These are phyloP conservation scores for Didymella arachidicola DNA, from an alignment of 2,329 filamentous ascomycete species.

Conservation along the genomic window DNA sequence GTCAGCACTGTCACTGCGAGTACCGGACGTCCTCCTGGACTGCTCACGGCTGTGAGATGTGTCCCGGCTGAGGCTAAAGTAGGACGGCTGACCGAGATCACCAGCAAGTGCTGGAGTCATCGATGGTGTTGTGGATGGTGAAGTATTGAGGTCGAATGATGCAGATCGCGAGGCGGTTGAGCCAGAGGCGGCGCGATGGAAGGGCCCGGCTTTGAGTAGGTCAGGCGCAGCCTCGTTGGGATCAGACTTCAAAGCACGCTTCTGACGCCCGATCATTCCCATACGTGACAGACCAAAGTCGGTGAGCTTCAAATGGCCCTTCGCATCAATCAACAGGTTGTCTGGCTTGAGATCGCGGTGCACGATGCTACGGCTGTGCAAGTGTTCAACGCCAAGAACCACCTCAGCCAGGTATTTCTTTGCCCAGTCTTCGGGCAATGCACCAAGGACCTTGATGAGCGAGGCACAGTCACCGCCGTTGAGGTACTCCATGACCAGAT, in stretches of 20 bases:
- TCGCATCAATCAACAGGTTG: constrained; percentile 95
- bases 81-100: constrained; percentile 83
- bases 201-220: constrained; percentile 89
- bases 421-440: constrained; percentile 94
- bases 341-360: constrained; percentile 97
- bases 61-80: constrained; percentile 80
- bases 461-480: constrained; percentile 98
- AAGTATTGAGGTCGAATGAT: constrained; percentile 86
- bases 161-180: constrained; percentile 81
- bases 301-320: constrained; percentile 94
- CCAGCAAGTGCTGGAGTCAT: constrained; percentile 79
- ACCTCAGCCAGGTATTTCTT: constrained; percentile 98
- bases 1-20: constrained; percentile 89
- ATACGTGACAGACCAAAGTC: constrained; percentile 97
- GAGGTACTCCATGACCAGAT: constrained; percentile 98
- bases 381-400: constrained; percentile 93
- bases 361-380: constrained; percentile 93
- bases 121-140: constrained; percentile 83
- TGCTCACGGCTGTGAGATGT: constrained; percentile 66
- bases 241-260: constrained; percentile 78
- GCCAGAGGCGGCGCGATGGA: constrained; percentile 82
- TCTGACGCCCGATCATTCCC: constrained; percentile 95
- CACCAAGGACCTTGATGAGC: constrained; percentile 91
- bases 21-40: constrained; percentile 74
- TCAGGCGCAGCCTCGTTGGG: constrained; percentile 84